Evolutionary conservation across 345 rosid genomes (phyloP), one percentile per base, ranked within the genome.

Genomic region (Clausena lansium): DNA sequence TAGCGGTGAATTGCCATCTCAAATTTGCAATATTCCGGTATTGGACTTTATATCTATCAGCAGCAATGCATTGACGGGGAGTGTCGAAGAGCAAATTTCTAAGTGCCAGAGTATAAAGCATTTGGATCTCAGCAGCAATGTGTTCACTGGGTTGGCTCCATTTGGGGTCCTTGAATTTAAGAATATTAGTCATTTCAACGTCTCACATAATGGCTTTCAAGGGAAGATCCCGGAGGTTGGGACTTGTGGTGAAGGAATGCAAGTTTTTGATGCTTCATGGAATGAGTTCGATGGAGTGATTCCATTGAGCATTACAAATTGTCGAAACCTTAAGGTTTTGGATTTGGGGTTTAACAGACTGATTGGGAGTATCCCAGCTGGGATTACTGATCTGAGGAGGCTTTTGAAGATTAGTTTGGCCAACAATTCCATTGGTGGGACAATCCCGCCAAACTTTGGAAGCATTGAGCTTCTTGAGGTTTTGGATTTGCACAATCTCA

Each of bases 401-500:
- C 94, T 96, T 81, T 80, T 83, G 80, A 92, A 86, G 64, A 82
- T 96, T 54, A 91, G 93, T 78, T 80, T 96, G 83, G 97, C 94
- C 10, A 83, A 83, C 79, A 96, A 96, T 80, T 86, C 84, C 38
- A 75, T 96, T 27, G 73, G 80, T 27, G 99, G 98, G 20, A 84
- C 84, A 13, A 85, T 96, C 62, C 95, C 99, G 0, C 57, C 39
- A 15, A 91, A 83, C 41, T 73, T 92, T 72, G 94, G 97, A 78
- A 81, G 84, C 73, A 86, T 96, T 77, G 95, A 88, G 86, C 74
- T 70, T 45, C 91, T 96, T 73, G 84, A 86, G 80, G 88, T 94
- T 73, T 77, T 96, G 90, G 94, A 92, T 85, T 87, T 96, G 88
- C 97, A 87, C 71, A 89, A 88, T 86, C 94, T 94, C 80, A 79